phyloP scores from a whole-genome alignment of 2,329 filamentous ascomycete genomes.

The Aspergillus terreus region DNA sequence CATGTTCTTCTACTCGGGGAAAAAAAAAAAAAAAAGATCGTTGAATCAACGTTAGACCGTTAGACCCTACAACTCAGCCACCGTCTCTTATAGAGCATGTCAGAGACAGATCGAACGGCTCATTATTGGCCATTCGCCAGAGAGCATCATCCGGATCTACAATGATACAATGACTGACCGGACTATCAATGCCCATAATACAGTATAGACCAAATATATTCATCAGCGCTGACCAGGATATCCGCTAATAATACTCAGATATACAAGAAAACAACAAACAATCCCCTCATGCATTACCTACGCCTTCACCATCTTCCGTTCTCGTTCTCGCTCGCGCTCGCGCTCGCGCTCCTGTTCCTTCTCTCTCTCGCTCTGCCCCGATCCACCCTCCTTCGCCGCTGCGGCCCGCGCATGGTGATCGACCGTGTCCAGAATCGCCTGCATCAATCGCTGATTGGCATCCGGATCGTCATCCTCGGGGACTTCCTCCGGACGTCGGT shows the following conservation, averaged over 20 bases:
- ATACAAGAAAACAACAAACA: conserved; percentile 8
- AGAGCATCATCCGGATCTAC: too few species aligned
- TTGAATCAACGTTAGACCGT: too few species aligned
- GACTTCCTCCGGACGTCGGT: conserved; percentile 11
- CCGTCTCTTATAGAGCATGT: too few species aligned
- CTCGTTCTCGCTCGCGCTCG: conserved; percentile 17
- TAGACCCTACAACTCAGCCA: too few species aligned
- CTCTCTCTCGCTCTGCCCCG: conserved; percentile 18
- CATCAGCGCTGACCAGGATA: conserved; percentile 12
- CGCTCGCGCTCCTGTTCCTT: conserved; percentile 16
- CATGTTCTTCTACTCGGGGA: too few species aligned
- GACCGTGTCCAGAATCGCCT: conserved; percentile 42
- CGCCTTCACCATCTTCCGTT: conserved; percentile 26
- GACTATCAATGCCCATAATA: too few species aligned
- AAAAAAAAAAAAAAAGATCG: too few species aligned
- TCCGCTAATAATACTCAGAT: conserved; percentile 22
- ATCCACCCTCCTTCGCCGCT: conserved; percentile 26
- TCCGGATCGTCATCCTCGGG: conserved; percentile 36
- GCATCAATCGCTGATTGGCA: conserved; percentile 38
- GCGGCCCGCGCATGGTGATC: conserved; percentile 36
- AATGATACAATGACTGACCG: too few species aligned
- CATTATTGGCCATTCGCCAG: too few species aligned
- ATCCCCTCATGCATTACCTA: not conserved
- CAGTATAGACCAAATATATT: too few species aligned
- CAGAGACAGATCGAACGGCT: too few species aligned